Conservation (phyloP, 768 basidiomycete genomes). For the Agrocybe pediades region DNA sequence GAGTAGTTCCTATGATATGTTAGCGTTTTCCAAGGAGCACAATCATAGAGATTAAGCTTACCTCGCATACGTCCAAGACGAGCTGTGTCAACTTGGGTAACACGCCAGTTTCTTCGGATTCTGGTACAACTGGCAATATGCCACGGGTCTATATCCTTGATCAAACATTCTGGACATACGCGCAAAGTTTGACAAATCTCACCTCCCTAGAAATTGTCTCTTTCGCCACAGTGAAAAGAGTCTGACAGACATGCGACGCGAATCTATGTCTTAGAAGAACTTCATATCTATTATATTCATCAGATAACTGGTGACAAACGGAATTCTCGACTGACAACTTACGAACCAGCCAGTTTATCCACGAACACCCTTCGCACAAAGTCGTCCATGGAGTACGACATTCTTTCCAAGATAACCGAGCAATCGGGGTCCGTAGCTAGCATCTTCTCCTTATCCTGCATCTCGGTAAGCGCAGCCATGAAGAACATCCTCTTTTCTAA, state of each 20-base stretch:
- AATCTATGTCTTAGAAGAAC: conserved; percentile 78
- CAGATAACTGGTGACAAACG: neutral
- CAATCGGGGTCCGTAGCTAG: conserved; percentile 94
- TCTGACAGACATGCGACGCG: conserved; percentile 95
- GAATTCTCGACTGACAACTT: conserved; percentile 35
- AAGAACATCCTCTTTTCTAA: conserved; percentile 79
- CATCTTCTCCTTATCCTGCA: conserved; percentile 85
- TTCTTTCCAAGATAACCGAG: conserved; percentile 85
- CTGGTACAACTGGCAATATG: conserved; percentile 49
- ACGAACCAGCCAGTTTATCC: conserved; percentile 88
- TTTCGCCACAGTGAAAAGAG: conserved; percentile 67
- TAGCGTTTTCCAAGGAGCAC: conserved; percentile 1
- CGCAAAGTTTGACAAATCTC: neutral
- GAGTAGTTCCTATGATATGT: conserved; percentile 61
- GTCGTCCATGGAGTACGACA: conserved; percentile 94
- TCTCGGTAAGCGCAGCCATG: conserved; percentile 79
- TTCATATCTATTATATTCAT: conserved; percentile 49
- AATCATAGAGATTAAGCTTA: conserved; percentile 27
- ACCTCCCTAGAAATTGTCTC: conserved; percentile 76
- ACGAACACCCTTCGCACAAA: conserved; percentile 91
- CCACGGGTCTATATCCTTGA: conserved; percentile 46
- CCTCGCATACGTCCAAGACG: conserved; percentile 65
- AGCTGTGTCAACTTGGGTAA: conserved; percentile 66
- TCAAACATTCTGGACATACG: neutral
- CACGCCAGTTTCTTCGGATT: conserved; percentile 59